Evolutionary conservation across 352 stramenopile genomes (phyloP).

Genomic region (Pythium aquatile): DNA sequence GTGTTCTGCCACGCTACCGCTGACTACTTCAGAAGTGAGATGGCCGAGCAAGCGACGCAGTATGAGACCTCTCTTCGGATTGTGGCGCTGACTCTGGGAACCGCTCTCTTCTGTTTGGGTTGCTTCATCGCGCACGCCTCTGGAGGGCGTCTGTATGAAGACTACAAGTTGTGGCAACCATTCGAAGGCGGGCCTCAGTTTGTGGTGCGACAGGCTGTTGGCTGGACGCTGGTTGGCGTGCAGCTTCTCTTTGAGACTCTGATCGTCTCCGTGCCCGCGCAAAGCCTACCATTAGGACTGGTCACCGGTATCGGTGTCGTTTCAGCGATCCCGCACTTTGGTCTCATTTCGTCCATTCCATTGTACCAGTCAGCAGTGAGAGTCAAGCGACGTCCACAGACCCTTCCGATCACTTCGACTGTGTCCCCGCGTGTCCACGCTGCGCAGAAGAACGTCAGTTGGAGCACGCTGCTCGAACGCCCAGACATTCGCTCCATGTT

Average conservation of each 20-base stretch:
- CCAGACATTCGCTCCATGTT: slow-evolving; percentile 31
- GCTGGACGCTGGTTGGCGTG: slow-evolving; percentile 51
- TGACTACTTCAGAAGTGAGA: slow-evolving; percentile 34
- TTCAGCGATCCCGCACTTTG: slow-evolving; percentile 33
- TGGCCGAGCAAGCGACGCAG: slow-evolving; percentile 11
- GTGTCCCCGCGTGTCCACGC: slow-evolving; percentile 18
- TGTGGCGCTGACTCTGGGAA: slow-evolving; percentile 24
- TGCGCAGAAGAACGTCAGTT: slow-evolving; percentile 18
- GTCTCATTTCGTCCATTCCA: slow-evolving; percentile 40
- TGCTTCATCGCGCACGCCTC: slow-evolving; percentile 35
- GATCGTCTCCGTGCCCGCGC: slow-evolving; percentile 30
- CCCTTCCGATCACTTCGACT: slow-evolving; percentile 13
- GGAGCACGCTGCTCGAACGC: slow-evolving; percentile 25
- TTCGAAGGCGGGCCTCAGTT: slow-evolving; percentile 49
- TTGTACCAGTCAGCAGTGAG: slow-evolving; percentile 23
- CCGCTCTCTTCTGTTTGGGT: slow-evolving; percentile 30
- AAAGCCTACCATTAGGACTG: slow-evolving; percentile 29
- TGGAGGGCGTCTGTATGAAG: slow-evolving; percentile 26
- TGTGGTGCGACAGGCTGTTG: slow-evolving; percentile 49
- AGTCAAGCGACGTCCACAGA: background rate
- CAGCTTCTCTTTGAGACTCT: slow-evolving; percentile 53
- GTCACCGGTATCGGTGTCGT: slow-evolving; percentile 37
- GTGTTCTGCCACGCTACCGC: slow-evolving; percentile 39
- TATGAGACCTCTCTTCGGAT: slow-evolving; percentile 16
- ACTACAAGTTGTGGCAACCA: slow-evolving; percentile 43